A percentile compares a stretch with the other conserved stretches of the same genome.
These are phyloP conservation scores for Barnettozyma sp. DNA, from an alignment of 805 yeast species.

Conservation along the genomic window DNA sequence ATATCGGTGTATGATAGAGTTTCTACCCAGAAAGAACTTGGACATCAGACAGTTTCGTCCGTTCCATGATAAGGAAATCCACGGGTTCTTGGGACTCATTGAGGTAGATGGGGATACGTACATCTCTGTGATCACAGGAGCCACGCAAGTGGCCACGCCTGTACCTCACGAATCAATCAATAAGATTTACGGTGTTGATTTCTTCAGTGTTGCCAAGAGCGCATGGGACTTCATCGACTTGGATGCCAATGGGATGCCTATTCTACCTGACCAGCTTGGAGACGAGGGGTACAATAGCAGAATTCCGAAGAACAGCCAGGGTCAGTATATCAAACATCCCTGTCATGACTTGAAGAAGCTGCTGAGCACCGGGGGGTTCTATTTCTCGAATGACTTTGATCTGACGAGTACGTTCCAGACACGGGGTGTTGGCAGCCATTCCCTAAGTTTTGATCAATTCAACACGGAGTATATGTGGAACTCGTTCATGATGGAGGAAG, in stretches of 20 bases:
- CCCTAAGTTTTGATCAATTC: conserved; percentile 49
- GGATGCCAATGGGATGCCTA: conserved; percentile 63
- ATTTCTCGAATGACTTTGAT: conserved; percentile 88
- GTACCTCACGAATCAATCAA: conserved; percentile 72
- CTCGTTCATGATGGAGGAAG: conserved; percentile 78
- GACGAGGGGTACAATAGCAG: conserved; percentile 5
- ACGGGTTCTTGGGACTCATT: conserved; percentile 79
- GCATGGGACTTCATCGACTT: conserved; percentile 77
- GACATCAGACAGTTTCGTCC: conserved; percentile 33
- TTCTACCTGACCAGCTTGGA: conserved; percentile 31
- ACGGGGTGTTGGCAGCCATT: conserved; percentile 48
- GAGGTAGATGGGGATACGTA: conserved; percentile 61
- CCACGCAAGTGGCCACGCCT: conserved; percentile 75
- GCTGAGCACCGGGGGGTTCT: conserved; percentile 81
- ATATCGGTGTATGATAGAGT: conserved; percentile 42
- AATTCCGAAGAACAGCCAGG: conserved; percentile 8
- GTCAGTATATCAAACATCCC: conserved; percentile 41
- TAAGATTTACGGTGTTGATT: conserved; percentile 79
- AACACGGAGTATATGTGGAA: conserved; percentile 97
- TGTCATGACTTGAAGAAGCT: conserved; percentile 74
- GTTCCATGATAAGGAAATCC: conserved; percentile 38
- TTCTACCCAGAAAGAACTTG: conserved; percentile 35
- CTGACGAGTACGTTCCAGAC: conserved; percentile 80
- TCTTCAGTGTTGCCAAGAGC: conserved; percentile 61
- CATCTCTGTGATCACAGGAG: conserved; percentile 72